phyloP scores from a whole-genome alignment of 352 stramenopile genomes.

The Stephanocyclus meneghinianus region DNA sequence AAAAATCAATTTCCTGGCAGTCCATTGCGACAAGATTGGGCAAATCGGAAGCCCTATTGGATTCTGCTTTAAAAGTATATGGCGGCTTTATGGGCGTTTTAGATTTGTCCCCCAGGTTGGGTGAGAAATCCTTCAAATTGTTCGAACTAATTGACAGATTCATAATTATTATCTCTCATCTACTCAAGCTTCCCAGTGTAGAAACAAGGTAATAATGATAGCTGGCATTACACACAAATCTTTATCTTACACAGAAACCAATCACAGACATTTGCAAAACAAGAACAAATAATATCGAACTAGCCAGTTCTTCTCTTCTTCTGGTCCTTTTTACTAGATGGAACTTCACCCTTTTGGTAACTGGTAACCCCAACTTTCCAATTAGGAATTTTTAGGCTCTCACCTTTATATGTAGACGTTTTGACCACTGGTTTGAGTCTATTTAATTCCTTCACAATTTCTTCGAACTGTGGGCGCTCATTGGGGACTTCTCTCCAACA shows the following conservation, averaged over 20 bases:
- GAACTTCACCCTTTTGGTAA: constrained; percentile 38
- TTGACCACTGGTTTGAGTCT: constrained; percentile 36
- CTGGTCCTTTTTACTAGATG: not conserved
- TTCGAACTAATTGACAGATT: too few relatives aligned
- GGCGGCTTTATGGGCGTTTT: too few relatives aligned
- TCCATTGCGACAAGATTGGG: too few relatives aligned
- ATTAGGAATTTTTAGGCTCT: constrained; percentile 33
- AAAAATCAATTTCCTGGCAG: too few relatives aligned
- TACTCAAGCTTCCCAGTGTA: not conserved
- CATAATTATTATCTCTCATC: not conserved
- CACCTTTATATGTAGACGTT: constrained; percentile 46
- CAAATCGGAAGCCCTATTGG: too few relatives aligned
- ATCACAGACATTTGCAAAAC: not conserved
- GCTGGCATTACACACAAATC: not conserved
- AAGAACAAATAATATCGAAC: not conserved
- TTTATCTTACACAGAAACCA: not conserved
- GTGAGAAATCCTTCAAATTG: too few relatives aligned
- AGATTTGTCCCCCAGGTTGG: too few relatives aligned
- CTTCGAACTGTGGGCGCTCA: constrained; percentile 79
- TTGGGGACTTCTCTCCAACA: constrained; percentile 84
- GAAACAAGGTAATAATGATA: not conserved
- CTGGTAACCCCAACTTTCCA: constrained; percentile 37
- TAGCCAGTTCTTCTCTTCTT: constrained; percentile 16
- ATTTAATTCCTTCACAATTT: constrained; percentile 83
- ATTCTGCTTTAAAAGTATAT: too few relatives aligned